phyloP scores from a whole-genome alignment of 495 filamentous ascomycete genomes.

The Penicillium pulvis region DNA sequence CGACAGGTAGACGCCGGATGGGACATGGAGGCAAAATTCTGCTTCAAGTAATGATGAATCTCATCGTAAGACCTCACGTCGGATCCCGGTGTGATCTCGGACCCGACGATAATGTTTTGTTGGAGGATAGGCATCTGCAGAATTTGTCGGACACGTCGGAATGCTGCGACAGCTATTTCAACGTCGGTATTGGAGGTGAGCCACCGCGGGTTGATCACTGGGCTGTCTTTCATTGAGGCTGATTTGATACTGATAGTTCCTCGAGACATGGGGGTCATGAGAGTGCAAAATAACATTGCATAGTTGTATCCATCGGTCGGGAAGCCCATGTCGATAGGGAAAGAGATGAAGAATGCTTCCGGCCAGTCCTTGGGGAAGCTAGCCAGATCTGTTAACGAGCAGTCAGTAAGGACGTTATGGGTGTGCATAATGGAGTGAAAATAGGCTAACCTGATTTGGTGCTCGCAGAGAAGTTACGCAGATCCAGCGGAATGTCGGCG shows the following conservation, averaged over 20 bases:
- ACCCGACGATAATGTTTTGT: not conserved
- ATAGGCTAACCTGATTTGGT: too few species aligned
- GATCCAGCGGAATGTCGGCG: too few species aligned
- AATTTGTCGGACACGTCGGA: constrained; percentile 40
- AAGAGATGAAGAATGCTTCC: too few species aligned
- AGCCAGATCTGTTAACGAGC: too few species aligned
- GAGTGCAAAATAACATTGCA: constrained; percentile 32
- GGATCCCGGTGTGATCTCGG: not conserved
- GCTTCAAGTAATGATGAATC: constrained; percentile 41
- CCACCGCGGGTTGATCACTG: constrained; percentile 47
- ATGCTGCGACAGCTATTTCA: constrained; percentile 42
- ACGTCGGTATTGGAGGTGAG: constrained; percentile 40
- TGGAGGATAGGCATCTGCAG: not conserved
- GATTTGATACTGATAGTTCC: constrained; percentile 1
- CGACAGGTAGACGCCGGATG: constrained; percentile 49
- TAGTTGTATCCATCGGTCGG: constrained; percentile 4
- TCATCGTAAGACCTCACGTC: constrained; percentile 33
- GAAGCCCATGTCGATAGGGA: too few species aligned
- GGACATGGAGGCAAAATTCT: constrained; percentile 38
- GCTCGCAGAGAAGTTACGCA: too few species aligned
- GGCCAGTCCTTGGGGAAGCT: constrained; percentile 46
- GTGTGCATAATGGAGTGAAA: too few species aligned
- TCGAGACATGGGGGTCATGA: constrained; percentile 27
- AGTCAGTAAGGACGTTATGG: too few species aligned
- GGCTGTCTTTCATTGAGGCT: constrained; percentile 32